Base-by-base conservation (phyloP, 2,329 filamentous ascomycete species). In the Dendrostoma leiphaemia region DNA sequence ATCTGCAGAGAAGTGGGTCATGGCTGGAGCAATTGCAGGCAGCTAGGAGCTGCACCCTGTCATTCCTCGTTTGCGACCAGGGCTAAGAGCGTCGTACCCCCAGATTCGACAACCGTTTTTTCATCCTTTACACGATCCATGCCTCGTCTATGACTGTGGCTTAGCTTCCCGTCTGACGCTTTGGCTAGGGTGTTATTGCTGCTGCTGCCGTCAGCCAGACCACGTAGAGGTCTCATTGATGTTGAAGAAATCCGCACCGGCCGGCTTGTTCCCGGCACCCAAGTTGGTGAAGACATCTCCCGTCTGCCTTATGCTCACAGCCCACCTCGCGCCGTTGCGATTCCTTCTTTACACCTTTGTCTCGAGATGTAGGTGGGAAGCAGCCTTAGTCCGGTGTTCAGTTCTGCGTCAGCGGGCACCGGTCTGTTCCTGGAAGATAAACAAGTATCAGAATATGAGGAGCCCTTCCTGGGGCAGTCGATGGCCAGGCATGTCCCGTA, bases 71-170 rank as follows among this genome's bases (percentile, higher is more conserved):
- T 15, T 3, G 21, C 12, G 38, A 41, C 38, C 13, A 41, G 38
- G 38, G 38, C 38, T 23, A 26, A 12, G 15, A 41, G 3, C 21
- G 13, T 26, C 19, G 38, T 21, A 3, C n/a, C 23, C 38, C 10
- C 10, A 48, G 28, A 23, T n/a, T 26, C 43, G 19, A 24, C 32
- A 41, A 23, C 17, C 21, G n/a, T 13, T 28, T 12, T 24, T 12
- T 15, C n/a, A 26, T 24, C 12, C 48, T 41, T 24, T 28, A 24
- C 24, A n/a, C 3, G 10, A 26, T 26, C 21, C 10, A 26, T 41
- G 28, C 19, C 46, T 45, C 37, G 32, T 43, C 41, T 34, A 34
- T 37, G 40, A 43, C 38, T 46, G 47, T 54, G 48, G 40, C 48
- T 46, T 40, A 51, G 46, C 28, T 23, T 32, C 40, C 23, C 41